These are phyloP conservation scores for Daedalea quercina DNA, from an alignment of 768 basidiomycete species.

Conservation along the genomic window DNA sequence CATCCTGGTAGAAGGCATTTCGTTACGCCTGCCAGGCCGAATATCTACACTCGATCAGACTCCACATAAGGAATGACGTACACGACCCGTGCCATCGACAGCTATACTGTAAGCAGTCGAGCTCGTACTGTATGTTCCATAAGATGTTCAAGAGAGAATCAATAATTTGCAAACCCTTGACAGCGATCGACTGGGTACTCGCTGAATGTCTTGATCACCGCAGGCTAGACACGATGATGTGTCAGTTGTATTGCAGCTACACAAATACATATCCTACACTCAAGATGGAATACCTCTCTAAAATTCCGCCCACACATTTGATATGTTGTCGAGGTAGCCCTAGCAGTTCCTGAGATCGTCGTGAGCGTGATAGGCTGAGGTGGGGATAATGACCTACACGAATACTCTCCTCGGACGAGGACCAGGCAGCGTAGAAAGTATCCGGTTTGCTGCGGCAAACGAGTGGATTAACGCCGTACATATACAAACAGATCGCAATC, in stretches of 20 bases:
- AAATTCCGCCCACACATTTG: constrained; percentile 52
- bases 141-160: constrained; percentile 28
- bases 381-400: constrained; percentile 20
- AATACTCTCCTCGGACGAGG: constrained; percentile 57
- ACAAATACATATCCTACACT: no score
- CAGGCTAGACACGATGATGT: no score
- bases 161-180: neutral
- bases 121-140: constrained; percentile 36
- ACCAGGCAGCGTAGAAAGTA: constrained; percentile 58
- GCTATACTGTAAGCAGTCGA: constrained; percentile 42
- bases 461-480: constrained; percentile 3
- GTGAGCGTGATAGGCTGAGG: neutral
- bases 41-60: no score
- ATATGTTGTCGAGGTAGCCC: constrained; percentile 67
- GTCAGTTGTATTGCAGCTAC: no score
- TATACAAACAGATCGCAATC: neutral
- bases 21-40: constrained; percentile 46
- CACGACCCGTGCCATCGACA: constrained; percentile 52
- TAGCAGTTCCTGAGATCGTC: constrained; percentile 44
- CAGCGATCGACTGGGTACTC: constrained; percentile 15
- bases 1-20: constrained; percentile 49
- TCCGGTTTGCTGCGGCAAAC: constrained; percentile 42
- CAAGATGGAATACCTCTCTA: constrained; percentile 46
- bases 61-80: constrained; percentile 10
- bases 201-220: constrained; percentile 40